Percentiles rank a stretch among this genome's conserved stretches.
phyloP scores from a whole-genome alignment of 768 basidiomycete genomes.

The Pleurotus cornucopiae region DNA sequence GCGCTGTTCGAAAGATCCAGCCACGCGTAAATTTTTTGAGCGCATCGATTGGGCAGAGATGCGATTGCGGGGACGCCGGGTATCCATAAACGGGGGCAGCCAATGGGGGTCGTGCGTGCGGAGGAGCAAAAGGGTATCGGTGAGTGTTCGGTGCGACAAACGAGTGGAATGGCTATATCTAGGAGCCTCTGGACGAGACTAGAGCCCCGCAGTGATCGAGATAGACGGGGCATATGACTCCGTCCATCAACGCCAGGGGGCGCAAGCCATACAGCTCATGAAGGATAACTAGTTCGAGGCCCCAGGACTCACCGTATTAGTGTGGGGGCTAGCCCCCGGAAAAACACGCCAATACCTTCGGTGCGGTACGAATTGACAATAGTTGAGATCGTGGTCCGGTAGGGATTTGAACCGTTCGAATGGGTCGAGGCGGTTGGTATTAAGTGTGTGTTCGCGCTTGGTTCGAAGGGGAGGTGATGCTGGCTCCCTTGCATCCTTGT shows the following conservation, averaged over 20 bases:
- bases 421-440: conserved; percentile 2
- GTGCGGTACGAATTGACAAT: conserved; percentile 53
- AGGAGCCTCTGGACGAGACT: conserved; percentile 5
- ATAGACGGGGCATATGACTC: conserved; percentile 1
- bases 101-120: neutral
- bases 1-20: conserved; percentile 37
- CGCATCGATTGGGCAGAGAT: neutral
- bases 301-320: conserved; percentile 58
- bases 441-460: conserved; percentile 13
- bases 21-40: neutral
- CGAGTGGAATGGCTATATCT: neutral
- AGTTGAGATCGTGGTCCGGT: conserved; percentile 54
- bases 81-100: neutral
- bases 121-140: neutral
- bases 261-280: neutral
- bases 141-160: neutral
- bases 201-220: conserved; percentile 9
- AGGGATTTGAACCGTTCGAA: conserved; percentile 38
- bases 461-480: neutral
- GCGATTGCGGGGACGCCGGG: neutral
- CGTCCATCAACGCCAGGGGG: conserved; percentile 1
- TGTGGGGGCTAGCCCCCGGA: conserved; percentile 74
- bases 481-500: conserved; percentile 73
- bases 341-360: conserved; percentile 71
- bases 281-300: conserved; percentile 1